Base-by-base conservation (phyloP, 495 filamentous ascomycete genomes). In the Xylaria flabelliformis region DNA sequence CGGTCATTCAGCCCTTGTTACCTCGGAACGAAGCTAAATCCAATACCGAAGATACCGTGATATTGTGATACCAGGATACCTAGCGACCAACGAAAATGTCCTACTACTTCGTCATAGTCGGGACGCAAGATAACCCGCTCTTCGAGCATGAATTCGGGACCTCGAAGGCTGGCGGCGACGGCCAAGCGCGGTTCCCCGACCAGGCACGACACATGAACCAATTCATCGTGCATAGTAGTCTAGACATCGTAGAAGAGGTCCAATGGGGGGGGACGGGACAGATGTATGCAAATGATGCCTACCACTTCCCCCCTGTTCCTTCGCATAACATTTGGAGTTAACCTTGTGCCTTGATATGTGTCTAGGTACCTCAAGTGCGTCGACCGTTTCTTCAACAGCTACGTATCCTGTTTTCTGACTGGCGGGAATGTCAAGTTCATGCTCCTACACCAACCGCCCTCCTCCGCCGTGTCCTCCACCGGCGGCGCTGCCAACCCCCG, bases 71-170 rank as follows among this genome's bases (percentile, higher is more conserved):
- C n/a, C n/a, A n/a, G 19, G 21, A 21, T 3, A 29, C 4, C 19
- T 21, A 19, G 10, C 66, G 4, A 46, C n/a, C 13, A 44, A 44
- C 39, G 24, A 75, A 66, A 29, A 97, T 98, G 94, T 97, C 94
- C 69, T 98, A 97, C 88, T 97, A 97, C 85, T 98, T 98, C 82
- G 91, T 92, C 76, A 97, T 99, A 69, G 87, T 98, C 80, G 94
- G 94, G 77, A 97, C 95, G 4, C 92, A 92, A 64, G 96, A 99
- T 81, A 95, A 93, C 79, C 95, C 96, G 24, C 89, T 98, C 69
- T 99, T 98, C 85, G 94, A 97, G 82, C 88, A 94, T 80, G 94
- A 97, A 74, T 98, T 99, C 83, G 96, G 96, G 75, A 97, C 94
- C 59, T 95, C 93, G 44, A 97, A 97, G 82, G 89, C 91, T 70